Base-by-base conservation (phyloP, 2,329 filamentous ascomycete genomes). In the Ceratocystis eucalypticola region DNA sequence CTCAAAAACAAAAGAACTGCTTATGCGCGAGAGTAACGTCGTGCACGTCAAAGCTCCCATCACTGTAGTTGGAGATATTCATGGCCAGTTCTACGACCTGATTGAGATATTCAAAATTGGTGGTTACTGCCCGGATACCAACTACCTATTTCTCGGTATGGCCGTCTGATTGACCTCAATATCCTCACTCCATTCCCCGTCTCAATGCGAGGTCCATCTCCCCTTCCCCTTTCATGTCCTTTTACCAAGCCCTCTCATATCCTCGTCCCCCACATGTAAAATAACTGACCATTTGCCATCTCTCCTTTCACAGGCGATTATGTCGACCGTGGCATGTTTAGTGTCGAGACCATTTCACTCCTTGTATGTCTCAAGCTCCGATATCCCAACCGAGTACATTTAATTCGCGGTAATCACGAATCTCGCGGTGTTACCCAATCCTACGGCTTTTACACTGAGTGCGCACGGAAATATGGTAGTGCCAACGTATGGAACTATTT, bases 11-110 rank as follows among this genome's bases (percentile, higher is more conserved):
- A 99, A 99, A 75, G 94, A 99, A 80, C 82, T 99, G 71, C 83
- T 99, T 71, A 99, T 99, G 94, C 93, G 95, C 75, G 94, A 99
- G 84, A 97, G 93, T 83, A 99, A 99, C 78, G 94, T 99, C 69
- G 94, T 99, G 68, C 94, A 99, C 76, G 95, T 99, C 69, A 86
- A 86, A 72, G 92, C 94, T 41, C 94, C 94, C 1, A 91, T 99
- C 68, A 99, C 94, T 17, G 94, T 99, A 8, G 94, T 99, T 48
- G 94, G 94, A 70, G 94, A 99, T 75, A 99, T 99, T 71, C 94
- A 99, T 76, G 94, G 94, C 68, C 94, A 99, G 77, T 99, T 99
- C 79, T 97, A 93, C 77, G 94, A 99, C 76, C 85, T 99, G 78
- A 94, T 99, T 70, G 94, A 99, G 81, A 97, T 99, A 71, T 99